Conservation (phyloP, 2,329 filamentous ascomycete genomes). For the Colletotrichum sp. region DNA sequence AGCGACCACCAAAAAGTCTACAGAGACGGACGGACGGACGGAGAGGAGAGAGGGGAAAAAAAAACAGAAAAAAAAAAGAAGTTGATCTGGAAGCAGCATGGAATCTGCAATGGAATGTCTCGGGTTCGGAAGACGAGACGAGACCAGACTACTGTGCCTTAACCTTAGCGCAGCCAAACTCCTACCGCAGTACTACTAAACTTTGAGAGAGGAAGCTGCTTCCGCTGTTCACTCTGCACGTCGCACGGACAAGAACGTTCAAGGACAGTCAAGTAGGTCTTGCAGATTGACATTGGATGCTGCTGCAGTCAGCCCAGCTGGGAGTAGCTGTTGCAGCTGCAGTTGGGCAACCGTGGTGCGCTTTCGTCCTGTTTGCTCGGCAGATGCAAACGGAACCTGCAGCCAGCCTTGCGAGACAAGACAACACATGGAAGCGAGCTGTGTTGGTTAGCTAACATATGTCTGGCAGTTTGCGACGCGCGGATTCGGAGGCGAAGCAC, state of each 20-base stretch:
- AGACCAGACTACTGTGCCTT: not conserved
- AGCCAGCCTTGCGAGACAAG: not conserved
- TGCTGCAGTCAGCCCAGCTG: not conserved
- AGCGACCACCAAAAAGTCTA: not conserved
- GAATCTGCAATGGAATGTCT: conserved; percentile 16
- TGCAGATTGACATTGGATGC: not conserved
- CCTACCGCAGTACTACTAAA: not conserved
- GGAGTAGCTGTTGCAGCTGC: not conserved
- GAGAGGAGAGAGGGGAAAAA: not conserved
- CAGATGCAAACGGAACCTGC: not conserved
- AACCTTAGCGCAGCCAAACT: not conserved
- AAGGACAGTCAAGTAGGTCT: not conserved
- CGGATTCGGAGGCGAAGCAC: not conserved
- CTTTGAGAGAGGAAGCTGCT: not conserved
- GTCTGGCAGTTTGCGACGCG: not conserved
- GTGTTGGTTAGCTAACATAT: not conserved
- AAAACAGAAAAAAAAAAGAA: not conserved
- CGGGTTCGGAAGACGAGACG: conserved; percentile 5
- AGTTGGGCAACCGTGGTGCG: not conserved
- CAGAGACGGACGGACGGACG: not conserved
- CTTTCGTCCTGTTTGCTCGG: not conserved
- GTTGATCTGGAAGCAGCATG: conserved; percentile 14
- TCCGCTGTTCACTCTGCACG: not conserved
- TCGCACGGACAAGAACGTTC: not conserved
- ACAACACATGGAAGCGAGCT: not conserved